phyloP scores from a whole-genome alignment of 1,284 basidiomycete genomes.

The Filobasidium uniguttulatum region DNA sequence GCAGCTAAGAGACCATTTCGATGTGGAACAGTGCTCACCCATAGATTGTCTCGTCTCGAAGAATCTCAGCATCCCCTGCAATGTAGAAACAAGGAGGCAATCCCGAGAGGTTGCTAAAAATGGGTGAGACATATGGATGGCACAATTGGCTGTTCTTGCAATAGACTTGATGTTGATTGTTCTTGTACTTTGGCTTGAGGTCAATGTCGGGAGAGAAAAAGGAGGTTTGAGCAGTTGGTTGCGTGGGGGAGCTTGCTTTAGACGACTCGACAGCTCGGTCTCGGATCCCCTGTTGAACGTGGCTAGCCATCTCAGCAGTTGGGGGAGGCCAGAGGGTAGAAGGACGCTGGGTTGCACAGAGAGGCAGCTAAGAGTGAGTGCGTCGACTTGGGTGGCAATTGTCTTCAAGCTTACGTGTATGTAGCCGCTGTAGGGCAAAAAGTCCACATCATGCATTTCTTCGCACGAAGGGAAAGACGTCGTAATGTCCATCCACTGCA shows the following conservation, averaged over 20 bases:
- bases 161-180: constrained; percentile 75
- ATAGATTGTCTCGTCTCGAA: constrained; percentile 85
- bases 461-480: constrained; percentile 83
- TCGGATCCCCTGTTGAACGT: constrained; percentile 49
- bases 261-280: constrained; percentile 8
- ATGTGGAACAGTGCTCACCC: too few relatives aligned
- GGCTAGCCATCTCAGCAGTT: constrained; percentile 51
- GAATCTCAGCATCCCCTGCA: constrained; percentile 77
- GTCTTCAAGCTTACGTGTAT: constrained; percentile 28
- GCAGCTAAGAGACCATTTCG: too few relatives aligned
- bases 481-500: constrained; percentile 56
- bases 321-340: constrained; percentile 87
- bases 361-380: constrained; percentile 12
- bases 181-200: constrained; percentile 47
- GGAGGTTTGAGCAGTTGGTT: constrained; percentile 16
- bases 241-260: constrained; percentile 7
- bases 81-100: constrained; percentile 76
- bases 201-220: constrained; percentile 23
- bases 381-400: constrained; percentile 44
- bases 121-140: constrained; percentile 78
- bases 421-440: constrained; percentile 35
- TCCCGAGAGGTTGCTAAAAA: constrained; percentile 72
- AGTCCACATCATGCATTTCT: constrained; percentile 60
- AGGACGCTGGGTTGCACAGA: constrained; percentile 60
- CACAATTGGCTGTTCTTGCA: constrained; percentile 66